These are phyloP conservation scores for Xanthoconium stramineum DNA, from an alignment of 768 basidiomycete species.

Conservation along the genomic window DNA sequence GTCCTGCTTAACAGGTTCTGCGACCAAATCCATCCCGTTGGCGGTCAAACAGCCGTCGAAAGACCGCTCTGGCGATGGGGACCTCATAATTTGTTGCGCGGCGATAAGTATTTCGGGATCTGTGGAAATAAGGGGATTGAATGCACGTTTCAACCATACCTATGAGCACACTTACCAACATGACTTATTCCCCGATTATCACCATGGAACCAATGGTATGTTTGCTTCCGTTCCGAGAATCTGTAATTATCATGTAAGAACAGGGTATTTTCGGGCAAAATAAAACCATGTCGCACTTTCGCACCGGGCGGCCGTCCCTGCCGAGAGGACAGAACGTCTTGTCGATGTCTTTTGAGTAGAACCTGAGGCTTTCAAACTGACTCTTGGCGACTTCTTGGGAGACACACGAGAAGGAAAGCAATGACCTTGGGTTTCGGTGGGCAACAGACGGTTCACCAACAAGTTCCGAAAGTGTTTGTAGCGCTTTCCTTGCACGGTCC, in stretches of 20 bases:
- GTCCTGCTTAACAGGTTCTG: conserved; percentile 36
- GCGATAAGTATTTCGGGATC: conserved; percentile 24
- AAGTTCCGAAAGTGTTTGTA: conserved; percentile 53
- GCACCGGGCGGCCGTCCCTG: conserved; percentile 54
- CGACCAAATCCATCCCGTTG: conserved; percentile 38
- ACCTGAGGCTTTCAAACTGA: conserved; percentile 48
- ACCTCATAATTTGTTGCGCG: conserved; percentile 14
- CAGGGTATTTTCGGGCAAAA: not conserved
- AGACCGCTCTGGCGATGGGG: conserved; percentile 25
- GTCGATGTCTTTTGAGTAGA: conserved; percentile 44
- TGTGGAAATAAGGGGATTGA: conserved; percentile 7
- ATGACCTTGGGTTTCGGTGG: conserved; percentile 52
- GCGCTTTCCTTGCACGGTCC: conserved; percentile 55
- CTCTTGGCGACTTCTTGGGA: conserved; percentile 46
- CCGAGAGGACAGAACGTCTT: conserved; percentile 55
- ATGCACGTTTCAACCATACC: not conserved
- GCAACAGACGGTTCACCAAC: conserved; percentile 43
- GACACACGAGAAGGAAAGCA: conserved; percentile 67
- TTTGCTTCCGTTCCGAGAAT: conserved; percentile 54
- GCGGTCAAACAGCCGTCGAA: conserved; percentile 27
- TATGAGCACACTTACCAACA: conserved; percentile 39
- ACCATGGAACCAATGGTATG: conserved; percentile 60
- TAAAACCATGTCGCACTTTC: conserved; percentile 46
- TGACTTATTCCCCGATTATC: conserved; percentile 55
- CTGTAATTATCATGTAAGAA: conserved; percentile 27